phyloP scores from a whole-genome alignment of 108 stramenopile species.

The Mediolabrus comicus region DNA sequence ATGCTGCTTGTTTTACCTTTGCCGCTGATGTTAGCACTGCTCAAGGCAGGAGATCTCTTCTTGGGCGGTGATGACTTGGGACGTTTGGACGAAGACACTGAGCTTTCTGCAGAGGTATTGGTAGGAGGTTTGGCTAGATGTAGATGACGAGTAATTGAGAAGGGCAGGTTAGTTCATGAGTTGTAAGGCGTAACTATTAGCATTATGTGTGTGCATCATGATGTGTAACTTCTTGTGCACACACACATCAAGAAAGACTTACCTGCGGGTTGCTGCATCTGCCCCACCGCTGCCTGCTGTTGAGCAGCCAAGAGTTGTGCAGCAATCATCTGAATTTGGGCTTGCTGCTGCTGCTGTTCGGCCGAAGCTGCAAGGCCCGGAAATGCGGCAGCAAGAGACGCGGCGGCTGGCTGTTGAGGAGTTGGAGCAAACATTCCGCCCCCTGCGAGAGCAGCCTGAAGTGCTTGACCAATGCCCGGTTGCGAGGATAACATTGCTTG shows the following conservation, averaged over 20 bases:
- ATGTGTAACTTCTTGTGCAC: background rate
- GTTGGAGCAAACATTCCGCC: background rate
- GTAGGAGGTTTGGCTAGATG: background rate
- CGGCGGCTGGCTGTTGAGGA: background rate
- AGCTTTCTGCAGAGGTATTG: background rate
- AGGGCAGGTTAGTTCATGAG: background rate
- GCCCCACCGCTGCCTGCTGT: slow-evolving; percentile 4
- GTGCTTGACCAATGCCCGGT: background rate
- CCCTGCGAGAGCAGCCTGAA: slow-evolving; percentile 1
- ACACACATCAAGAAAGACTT: background rate
- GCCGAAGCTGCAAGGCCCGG: background rate
- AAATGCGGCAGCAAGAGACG: background rate
- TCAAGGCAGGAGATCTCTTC: background rate
- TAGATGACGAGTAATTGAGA: background rate
- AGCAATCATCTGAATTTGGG: background rate
- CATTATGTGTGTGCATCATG: background rate
- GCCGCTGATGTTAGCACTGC: background rate
- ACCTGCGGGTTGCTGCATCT: background rate
- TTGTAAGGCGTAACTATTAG: no score
- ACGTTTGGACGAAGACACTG: background rate
- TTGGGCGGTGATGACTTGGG: background rate
- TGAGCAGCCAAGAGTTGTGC: slow-evolving; percentile 6
- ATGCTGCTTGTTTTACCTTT: background rate
- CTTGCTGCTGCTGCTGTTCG: slow-evolving; percentile 7
- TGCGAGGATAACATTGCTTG: slow-evolving; percentile 11